A percentile compares a stretch with the other conserved stretches of the same genome.
Conservation (phyloP, 2,329 filamentous ascomycete species). For the Epichloe hybrida region DNA sequence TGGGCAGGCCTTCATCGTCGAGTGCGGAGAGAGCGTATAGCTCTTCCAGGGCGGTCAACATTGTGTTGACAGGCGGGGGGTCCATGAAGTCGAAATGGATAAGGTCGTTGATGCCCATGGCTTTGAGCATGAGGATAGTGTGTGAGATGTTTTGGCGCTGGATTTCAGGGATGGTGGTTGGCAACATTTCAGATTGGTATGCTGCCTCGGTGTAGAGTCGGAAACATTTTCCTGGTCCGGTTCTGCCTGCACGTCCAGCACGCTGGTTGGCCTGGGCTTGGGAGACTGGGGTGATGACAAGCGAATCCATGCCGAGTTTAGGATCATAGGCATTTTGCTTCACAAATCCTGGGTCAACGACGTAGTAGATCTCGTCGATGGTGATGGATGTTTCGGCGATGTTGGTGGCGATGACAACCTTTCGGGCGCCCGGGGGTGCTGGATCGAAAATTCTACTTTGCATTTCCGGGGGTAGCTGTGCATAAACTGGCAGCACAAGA, state of each 20-base stretch:
- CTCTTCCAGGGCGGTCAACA: conserved; percentile 91
- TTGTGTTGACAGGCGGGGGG: conserved; percentile 95
- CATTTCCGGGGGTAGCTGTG: conserved; percentile 82
- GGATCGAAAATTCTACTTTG: conserved; percentile 92
- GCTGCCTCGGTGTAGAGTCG: conserved; percentile 89
- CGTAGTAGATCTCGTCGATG: conserved; percentile 95
- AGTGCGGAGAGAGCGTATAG: conserved; percentile 83
- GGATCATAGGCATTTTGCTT: conserved; percentile 97
- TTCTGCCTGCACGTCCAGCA: conserved; percentile 83
- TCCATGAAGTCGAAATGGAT: conserved; percentile 99
- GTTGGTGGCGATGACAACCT: conserved; percentile 95
- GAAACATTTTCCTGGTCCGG: conserved; percentile 92
- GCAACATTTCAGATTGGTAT: conserved; percentile 93
- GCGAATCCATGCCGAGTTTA: conserved; percentile 92
- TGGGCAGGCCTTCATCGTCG: conserved; percentile 89
- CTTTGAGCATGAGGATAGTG: conserved; percentile 95
- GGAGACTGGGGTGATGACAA: conserved; percentile 91
- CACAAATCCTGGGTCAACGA: conserved; percentile 92
- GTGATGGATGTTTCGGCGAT: conserved; percentile 97
- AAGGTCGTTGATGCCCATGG: conserved; percentile 97
- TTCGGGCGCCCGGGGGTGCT: conserved; percentile 71
- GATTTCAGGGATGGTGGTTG: conserved; percentile 91
- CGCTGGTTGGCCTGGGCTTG: conserved; percentile 94
- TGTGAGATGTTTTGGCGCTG: conserved; percentile 85
- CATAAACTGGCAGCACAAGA: conserved; percentile 91